Evolutionary conservation across 1,284 basidiomycete species (phyloP), one percentile per base, ranked within the genome.

Genomic region (Rugosomyces carneus): DNA sequence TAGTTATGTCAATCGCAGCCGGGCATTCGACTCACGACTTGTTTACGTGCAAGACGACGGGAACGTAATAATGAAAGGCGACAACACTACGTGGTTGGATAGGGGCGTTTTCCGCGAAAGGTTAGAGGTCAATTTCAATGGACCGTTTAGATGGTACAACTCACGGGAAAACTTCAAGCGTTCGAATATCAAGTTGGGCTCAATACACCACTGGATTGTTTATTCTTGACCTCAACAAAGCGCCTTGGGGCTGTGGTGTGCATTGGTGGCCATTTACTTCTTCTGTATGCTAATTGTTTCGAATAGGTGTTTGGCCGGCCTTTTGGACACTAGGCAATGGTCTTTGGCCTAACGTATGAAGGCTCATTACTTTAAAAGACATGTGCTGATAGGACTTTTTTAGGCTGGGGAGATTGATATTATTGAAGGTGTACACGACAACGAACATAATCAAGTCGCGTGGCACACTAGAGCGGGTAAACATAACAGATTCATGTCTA

Each of bases 381-480:
- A 16, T 16, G 5, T 16, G 31, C n/a, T 34, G n/a, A 34, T 37
- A 42, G 40, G 32, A 46, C 37, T 26, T 29, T 32, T 24, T 15
- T 51, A 84, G 80, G 67, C 69, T 5, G 87, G 87, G 5, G 87
- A 90, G 65, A 86, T 90, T 31, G 88, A 90, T 63, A 83, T 91
- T 43, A 73, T 89, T 16, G 85, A 89, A 65, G 82, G 84, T 6
- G 84, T 88, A 3, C 82, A 88, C 56, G 80, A 83, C 51, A 84
- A 84, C 56, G 68, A 80, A 56, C 80, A 84, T 55, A 89, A 89
- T 55, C 84, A 88, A 61, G 76, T 86, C 36, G 80, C 85, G 36
- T 85, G 81, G 75, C 84, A 88, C 61, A 84, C 81, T 7, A 69
- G 62, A 24, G 65, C 73, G 48, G 75, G 79, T 76, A 58, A 26